Base-by-base conservation (phyloP, 805 yeast genomes). In the Sugiyamaella qingdaonensis region DNA sequence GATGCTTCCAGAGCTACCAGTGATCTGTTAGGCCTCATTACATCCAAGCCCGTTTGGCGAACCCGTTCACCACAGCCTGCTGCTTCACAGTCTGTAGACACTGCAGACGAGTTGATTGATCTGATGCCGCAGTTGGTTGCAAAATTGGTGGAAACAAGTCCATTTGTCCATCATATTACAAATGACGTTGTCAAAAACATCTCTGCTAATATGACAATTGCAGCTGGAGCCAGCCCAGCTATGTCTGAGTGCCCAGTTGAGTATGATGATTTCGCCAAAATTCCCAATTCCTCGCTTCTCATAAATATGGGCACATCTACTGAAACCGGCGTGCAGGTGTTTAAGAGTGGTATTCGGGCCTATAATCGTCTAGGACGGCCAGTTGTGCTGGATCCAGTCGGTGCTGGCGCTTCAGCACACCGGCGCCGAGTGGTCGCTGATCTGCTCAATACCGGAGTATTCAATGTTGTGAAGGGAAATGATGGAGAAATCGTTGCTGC, bases 381-480 rank as follows among this genome's bases (percentile, higher is more conserved):
- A 2, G 77, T 90, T 32, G 80, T 90, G 0, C 84, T 86, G 59
- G 97, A 90, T 66, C 97, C 97, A 0, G 96, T 90, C n/a, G 97
- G 90, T 0, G 88, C 85, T 37, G 96, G 96, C 27, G 96, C 97
- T 0, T 77, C 96, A 0, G 53, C 63, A 2, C 76, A 79, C 4
- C 75, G 97, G 54, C 70, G 72, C 37, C 61, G 68, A 2, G 72
- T 81, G 14, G 78, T 82, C 49, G 65, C 72, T 27, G 64, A 65
- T 0, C 60, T 89, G 9, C 66, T 90, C 32, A 73, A 82, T 35
- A 66, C 74, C 10, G 89, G 88, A 1, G 44, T 78, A 76, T 61
- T 77, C 75, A 56, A 72, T 80, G 31, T 89, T 27, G 82, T 90
- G 58, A 88, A 91, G 66, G 97, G 96, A 1, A 90, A 90, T 61